Evolutionary conservation across 148 eudicot species (phyloP).

Genomic region (Chenopodium album): DNA sequence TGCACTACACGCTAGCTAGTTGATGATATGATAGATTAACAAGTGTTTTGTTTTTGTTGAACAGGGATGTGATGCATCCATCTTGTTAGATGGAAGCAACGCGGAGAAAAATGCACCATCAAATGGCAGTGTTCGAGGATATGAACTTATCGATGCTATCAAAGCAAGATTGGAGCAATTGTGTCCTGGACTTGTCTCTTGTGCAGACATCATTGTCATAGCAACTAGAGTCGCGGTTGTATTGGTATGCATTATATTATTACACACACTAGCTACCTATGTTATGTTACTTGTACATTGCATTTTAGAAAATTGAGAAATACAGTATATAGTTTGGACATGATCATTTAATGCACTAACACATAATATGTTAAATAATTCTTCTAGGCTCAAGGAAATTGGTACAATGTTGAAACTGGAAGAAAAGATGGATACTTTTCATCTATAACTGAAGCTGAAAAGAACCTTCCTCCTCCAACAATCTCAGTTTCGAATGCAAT

Average conservation of each 20-base stretch:
- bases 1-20: too few relatives aligned
- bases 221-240: slow-evolving; percentile 39
- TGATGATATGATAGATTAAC: neutral
- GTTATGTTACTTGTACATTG: too few relatives aligned
- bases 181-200: slow-evolving; percentile 46
- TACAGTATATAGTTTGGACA: too few relatives aligned
- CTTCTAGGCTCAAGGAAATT: slow-evolving; percentile 12
- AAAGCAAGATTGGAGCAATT: slow-evolving; percentile 30
- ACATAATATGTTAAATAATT: too few relatives aligned
- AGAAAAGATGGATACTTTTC: slow-evolving; percentile 18
- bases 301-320: too few relatives aligned
- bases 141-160: slow-evolving; percentile 33
- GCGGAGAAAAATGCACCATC: slow-evolving; percentile 34
- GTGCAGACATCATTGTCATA: slow-evolving; percentile 42
- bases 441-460: neutral
- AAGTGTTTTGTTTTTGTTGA: neutral
- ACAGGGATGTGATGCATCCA: slow-evolving; percentile 58
- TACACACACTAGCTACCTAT: too few relatives aligned
- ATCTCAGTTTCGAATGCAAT: slow-evolving; percentile 1
- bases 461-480: slow-evolving; percentile 18
- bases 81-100: slow-evolving; percentile 39
- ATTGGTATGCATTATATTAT: slow-evolving; percentile 17
- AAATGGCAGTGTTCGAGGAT: slow-evolving; percentile 40
- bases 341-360: too few relatives aligned
- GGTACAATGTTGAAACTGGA: slow-evolving; percentile 19